Percentiles rank a stretch among this genome's conserved stretches.
Conservation (phyloP, 2,329 filamentous ascomycete species). For the Helicocarpus griseus region DNA sequence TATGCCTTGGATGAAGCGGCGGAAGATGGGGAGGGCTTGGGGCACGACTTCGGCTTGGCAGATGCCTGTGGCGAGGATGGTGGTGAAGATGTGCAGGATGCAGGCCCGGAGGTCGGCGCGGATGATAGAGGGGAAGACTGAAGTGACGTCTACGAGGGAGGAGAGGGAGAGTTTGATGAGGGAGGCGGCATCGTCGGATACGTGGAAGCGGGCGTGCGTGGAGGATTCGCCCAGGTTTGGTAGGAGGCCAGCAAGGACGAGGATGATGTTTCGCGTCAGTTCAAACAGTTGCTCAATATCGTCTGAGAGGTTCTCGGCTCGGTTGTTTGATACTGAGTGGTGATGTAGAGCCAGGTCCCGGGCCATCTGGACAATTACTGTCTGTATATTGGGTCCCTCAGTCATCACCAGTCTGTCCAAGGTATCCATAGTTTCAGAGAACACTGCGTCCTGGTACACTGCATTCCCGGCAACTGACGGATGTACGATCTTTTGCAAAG, state of each 20-base stretch:
- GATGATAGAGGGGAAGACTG: conserved; percentile 93
- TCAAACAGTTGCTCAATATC: conserved; percentile 98
- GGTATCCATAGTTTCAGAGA: conserved; percentile 93
- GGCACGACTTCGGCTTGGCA: conserved; percentile 87
- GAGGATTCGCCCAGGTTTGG: conserved; percentile 55
- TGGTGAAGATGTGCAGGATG: conserved; percentile 93
- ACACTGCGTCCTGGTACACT: conserved; percentile 91
- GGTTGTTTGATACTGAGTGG: conserved; percentile 67
- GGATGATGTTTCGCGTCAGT: conserved; percentile 86
- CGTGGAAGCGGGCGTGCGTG: conserved; percentile 59
- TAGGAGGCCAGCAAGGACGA: conserved; percentile 78
- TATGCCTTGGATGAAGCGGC: conserved; percentile 76
- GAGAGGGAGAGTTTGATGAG: conserved; percentile 73
- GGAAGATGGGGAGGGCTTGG: conserved; percentile 80
- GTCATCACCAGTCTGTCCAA: conserved; percentile 87
- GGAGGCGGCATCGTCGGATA: conserved; percentile 77
- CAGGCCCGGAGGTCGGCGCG: conserved; percentile 93
- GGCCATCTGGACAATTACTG: conserved; percentile 88
- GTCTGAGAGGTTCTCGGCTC: conserved; percentile 74
- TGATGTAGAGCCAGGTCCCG: conserved; percentile 83
- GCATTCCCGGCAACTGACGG: conserved; percentile 92
- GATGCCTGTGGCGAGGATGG: conserved; percentile 73
- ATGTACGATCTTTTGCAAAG: conserved; percentile 87
- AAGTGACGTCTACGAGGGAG: conserved; percentile 84
- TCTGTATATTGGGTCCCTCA: conserved; percentile 78